Percentiles rank a stretch among this genome's conserved stretches.
phyloP scores from a whole-genome alignment of 2,329 filamentous ascomycete genomes.

The Colletotrichum sp. region DNA sequence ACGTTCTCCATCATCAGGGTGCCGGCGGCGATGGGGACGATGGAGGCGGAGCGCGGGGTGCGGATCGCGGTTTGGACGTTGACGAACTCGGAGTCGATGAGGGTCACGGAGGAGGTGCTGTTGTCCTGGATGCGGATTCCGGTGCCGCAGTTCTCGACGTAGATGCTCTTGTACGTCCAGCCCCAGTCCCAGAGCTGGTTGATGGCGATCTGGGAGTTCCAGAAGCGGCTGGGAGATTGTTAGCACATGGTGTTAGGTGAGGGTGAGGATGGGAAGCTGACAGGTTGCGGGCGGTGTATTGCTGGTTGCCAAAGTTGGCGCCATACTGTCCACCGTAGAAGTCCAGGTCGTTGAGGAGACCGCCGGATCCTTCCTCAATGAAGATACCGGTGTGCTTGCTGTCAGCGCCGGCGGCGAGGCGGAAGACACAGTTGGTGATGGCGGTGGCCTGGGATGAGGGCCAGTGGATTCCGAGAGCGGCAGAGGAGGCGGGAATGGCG shows the following conservation, averaged over 20 bases:
- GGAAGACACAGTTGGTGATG: constrained; percentile 63
- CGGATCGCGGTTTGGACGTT: constrained; percentile 72
- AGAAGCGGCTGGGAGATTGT: constrained; percentile 51
- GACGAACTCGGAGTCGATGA: constrained; percentile 75
- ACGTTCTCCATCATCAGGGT: constrained; percentile 55
- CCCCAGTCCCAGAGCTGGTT: constrained; percentile 79
- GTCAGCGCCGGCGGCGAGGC: constrained; percentile 47
- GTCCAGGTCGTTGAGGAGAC: constrained; percentile 70
- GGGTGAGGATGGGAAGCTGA: rapidly evolving
- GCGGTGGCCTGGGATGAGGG: constrained; percentile 69
- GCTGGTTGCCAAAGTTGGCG: constrained; percentile 65
- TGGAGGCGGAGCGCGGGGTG: constrained; percentile 53
- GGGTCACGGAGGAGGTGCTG: constrained; percentile 74
- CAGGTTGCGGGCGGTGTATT: constrained; percentile 74
- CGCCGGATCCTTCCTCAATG: constrained; percentile 69
- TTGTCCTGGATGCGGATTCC: constrained; percentile 70
- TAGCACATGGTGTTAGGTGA: rapidly evolving
- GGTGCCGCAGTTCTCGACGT: constrained; percentile 66
- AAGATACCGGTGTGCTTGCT: constrained; percentile 63
- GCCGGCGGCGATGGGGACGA: constrained; percentile 41
- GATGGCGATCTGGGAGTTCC: constrained; percentile 68
- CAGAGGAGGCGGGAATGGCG: constrained; percentile 46
- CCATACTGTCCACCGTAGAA: constrained; percentile 74
- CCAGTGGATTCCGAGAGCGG: constrained; percentile 67
- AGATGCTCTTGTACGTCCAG: constrained; percentile 73